Evolutionary conservation across 73 alveolate species (phyloP).

Genomic region (Paramecium sexaurelia): DNA sequence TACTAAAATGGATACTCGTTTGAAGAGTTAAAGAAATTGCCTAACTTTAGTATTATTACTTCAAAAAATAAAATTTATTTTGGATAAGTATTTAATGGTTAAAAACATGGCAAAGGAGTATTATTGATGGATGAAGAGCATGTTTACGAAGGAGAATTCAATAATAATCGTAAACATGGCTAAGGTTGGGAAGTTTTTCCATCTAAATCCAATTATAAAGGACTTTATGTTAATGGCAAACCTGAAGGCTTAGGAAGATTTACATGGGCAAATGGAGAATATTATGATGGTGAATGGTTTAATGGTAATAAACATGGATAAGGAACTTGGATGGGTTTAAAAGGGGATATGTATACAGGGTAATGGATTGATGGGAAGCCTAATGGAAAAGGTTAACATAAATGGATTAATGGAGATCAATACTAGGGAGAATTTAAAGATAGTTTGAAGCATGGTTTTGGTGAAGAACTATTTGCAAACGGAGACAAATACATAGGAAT

Average conservation of each 20-base stretch:
- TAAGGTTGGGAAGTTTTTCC: constrained; percentile 74
- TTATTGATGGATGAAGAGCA: background rate
- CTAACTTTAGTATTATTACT: background rate
- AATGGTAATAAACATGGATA: constrained; percentile 80
- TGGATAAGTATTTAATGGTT: constrained; percentile 18
- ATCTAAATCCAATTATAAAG: constrained; percentile 76
- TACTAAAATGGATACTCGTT: background rate
- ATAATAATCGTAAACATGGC: constrained; percentile 71
- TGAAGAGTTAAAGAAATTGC: background rate
- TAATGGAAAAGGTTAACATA: constrained; percentile 70
- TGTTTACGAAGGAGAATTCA: constrained; percentile 61
- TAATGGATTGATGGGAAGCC: constrained; percentile 76
- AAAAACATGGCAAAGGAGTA: constrained; percentile 33
- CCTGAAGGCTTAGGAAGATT: constrained; percentile 78
- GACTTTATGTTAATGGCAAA: constrained; percentile 78
- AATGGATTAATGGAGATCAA: constrained; percentile 58
- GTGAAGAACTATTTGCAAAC: constrained; percentile 36
- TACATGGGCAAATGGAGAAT: constrained; percentile 77
- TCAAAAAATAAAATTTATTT: background rate
- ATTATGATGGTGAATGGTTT: constrained; percentile 82
- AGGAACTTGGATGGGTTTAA: constrained; percentile 73
- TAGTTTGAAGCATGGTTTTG: constrained; percentile 64
- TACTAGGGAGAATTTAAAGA: constrained; percentile 62
- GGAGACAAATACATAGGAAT: constrained; percentile 66
- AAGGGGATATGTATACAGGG: constrained; percentile 71